phyloP scores from a whole-genome alignment of 805 yeast genomes.

The Candida vartiovaarae region DNA sequence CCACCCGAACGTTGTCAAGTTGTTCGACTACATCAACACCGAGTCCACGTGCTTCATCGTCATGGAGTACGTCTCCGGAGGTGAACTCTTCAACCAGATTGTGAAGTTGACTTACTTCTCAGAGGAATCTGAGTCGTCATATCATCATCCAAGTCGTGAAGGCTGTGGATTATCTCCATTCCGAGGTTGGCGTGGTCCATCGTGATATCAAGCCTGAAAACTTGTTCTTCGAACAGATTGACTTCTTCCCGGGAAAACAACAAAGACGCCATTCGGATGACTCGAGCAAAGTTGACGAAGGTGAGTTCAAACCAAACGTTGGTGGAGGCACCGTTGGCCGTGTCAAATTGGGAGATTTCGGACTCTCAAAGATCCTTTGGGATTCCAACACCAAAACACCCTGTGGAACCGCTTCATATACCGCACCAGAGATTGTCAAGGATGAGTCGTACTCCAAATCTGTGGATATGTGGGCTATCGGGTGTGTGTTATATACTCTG shows the following conservation, averaged over 20 bases:
- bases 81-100: slow-evolving; percentile 72
- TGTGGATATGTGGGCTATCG: slow-evolving; percentile 70
- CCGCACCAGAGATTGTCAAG: slow-evolving; percentile 64
- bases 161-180: slow-evolving; percentile 90
- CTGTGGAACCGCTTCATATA: slow-evolving; percentile 71
- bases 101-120: slow-evolving; percentile 53
- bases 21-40: slow-evolving; percentile 51
- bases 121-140: slow-evolving; percentile 53
- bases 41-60: slow-evolving; percentile 56
- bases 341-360: slow-evolving; percentile 65
- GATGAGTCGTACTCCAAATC: slow-evolving; percentile 56
- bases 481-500: slow-evolving; percentile 62
- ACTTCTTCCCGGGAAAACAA: slow-evolving; percentile 10
- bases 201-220: slow-evolving; percentile 96
- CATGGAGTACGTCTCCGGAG: slow-evolving; percentile 51
- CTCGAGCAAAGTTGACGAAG: slow-evolving; percentile 54
- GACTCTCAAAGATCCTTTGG: slow-evolving; percentile 54
- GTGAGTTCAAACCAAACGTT: slow-evolving; percentile 39
- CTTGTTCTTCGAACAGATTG: slow-evolving; percentile 55
- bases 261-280: slow-evolving; percentile 47
- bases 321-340: slow-evolving; percentile 63
- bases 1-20: slow-evolving; percentile 54
- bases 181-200: slow-evolving; percentile 88
- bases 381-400: slow-evolving; percentile 54
- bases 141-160: slow-evolving; percentile 63